Conservation (phyloP, 768 basidiomycete species). For the Boletus vermiculosoides region DNA sequence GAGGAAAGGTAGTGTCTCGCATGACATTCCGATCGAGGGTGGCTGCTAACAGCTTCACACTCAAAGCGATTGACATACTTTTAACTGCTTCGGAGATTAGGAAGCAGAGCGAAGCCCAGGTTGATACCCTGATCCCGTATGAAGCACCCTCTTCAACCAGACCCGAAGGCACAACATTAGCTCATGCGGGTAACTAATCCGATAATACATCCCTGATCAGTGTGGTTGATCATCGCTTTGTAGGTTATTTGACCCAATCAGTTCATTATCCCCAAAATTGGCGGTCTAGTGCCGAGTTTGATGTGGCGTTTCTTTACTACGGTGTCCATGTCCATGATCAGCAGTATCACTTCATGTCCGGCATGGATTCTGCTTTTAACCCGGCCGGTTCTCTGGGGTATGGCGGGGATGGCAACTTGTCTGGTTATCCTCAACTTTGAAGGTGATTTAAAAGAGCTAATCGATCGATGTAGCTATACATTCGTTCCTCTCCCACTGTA, state of each 20-base stretch:
- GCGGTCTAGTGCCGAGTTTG: background rate
- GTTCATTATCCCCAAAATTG: background rate
- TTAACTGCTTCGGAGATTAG: background rate
- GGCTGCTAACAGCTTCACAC: background rate
- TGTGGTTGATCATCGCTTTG: background rate
- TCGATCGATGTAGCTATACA: background rate
- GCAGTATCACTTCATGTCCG: background rate
- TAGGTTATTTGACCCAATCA: conserved; percentile 3
- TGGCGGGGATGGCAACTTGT: background rate
- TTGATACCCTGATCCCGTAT: background rate
- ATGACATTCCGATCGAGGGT: background rate
- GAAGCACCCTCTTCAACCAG: background rate
- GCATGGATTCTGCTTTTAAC: background rate
- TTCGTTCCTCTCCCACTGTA: background rate
- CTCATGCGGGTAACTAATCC: conserved; percentile 1
- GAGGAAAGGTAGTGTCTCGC: conserved; percentile 11
- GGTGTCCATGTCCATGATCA: background rate
- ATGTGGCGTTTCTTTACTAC: background rate
- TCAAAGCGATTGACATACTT: conserved; percentile 13
- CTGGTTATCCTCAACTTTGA: background rate
- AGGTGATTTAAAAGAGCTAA: background rate
- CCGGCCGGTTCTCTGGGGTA: background rate
- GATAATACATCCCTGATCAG: background rate
- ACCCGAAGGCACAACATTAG: background rate
- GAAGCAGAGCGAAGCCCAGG: background rate